Evolutionary conservation across 495 filamentous ascomycete species (phyloP).

Genomic region (Penicillium dipodomyicola): DNA sequence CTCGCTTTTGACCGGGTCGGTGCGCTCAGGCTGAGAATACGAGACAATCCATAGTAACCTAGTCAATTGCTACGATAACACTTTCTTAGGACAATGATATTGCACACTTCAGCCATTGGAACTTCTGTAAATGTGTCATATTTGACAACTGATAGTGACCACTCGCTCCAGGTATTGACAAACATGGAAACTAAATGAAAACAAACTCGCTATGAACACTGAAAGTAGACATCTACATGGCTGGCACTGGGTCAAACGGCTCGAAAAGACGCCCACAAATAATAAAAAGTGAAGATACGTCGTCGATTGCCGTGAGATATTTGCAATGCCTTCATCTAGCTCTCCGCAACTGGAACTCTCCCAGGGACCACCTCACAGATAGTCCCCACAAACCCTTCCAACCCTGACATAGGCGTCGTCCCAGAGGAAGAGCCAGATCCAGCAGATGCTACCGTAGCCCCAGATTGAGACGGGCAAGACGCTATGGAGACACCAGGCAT

Average conservation of each 20-base stretch:
- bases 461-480: slow-evolving; percentile 24
- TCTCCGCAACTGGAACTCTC: slow-evolving; percentile 15
- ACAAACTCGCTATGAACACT: neutral
- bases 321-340: neutral
- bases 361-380: slow-evolving; percentile 38
- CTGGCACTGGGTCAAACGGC: neutral
- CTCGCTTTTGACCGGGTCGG: slow-evolving; percentile 2
- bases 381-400: slow-evolving; percentile 52
- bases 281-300: neutral
- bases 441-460: slow-evolving; percentile 26
- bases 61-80: slow-evolving; percentile 16
- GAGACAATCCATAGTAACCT: slow-evolving; percentile 7
- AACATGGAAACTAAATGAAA: neutral
- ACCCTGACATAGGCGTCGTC: slow-evolving; percentile 25
- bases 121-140: neutral
- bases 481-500: slow-evolving; percentile 58
- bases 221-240: neutral
- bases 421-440: slow-evolving; percentile 8
- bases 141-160: neutral
- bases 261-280: neutral
- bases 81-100: slow-evolving; percentile 4
- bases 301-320: neutral
- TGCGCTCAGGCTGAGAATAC: slow-evolving; percentile 5
- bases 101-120: neutral
- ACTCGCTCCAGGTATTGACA: neutral